phyloP scores from a whole-genome alignment of 2,329 filamentous ascomycete species.

The Pyrenochaeta sp. region DNA sequence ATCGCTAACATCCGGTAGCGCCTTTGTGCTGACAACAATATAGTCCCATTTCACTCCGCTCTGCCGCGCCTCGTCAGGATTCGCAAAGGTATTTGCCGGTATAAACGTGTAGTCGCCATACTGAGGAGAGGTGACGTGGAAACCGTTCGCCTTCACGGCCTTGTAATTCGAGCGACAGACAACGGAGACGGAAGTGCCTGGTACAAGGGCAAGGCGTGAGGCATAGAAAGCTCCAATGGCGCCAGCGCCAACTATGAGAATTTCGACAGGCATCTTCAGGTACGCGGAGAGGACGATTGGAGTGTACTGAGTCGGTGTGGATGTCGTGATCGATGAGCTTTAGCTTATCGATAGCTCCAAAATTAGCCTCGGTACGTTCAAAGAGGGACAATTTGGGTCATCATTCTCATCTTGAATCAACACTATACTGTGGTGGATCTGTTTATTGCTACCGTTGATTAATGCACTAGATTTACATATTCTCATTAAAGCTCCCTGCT shows the following conservation, averaged over 20 bases:
- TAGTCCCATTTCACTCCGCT: constrained; percentile 66
- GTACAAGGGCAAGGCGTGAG: constrained; percentile 69
- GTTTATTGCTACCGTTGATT: too few species aligned
- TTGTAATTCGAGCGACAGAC: constrained; percentile 78
- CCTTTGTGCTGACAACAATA: constrained; percentile 75
- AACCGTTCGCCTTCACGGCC: constrained; percentile 68
- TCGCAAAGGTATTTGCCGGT: constrained; percentile 70
- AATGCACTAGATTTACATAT: too few species aligned
- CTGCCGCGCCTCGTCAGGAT: constrained; percentile 64
- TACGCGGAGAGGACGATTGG: neutral
- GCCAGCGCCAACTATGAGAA: constrained; percentile 75
- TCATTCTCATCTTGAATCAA: neutral
- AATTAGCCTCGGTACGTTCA: neutral
- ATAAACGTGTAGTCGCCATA: constrained; percentile 73
- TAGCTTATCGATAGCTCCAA: neutral
- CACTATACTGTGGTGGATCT: neutral
- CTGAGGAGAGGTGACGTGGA: constrained; percentile 69
- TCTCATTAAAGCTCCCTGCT: too few species aligned
- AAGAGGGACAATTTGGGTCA: neutral
- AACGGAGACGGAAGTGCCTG: constrained; percentile 69
- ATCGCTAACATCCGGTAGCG: constrained; percentile 70
- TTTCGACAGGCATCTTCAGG: constrained; percentile 54
- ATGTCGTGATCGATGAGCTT: constrained; percentile 6
- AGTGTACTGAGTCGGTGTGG: neutral
- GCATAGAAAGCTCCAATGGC: constrained; percentile 78